A percentile compares a stretch with the other conserved stretches of the same genome.
Conservation (phyloP, 768 basidiomycete genomes). For the Auriscalpium microsporum region DNA sequence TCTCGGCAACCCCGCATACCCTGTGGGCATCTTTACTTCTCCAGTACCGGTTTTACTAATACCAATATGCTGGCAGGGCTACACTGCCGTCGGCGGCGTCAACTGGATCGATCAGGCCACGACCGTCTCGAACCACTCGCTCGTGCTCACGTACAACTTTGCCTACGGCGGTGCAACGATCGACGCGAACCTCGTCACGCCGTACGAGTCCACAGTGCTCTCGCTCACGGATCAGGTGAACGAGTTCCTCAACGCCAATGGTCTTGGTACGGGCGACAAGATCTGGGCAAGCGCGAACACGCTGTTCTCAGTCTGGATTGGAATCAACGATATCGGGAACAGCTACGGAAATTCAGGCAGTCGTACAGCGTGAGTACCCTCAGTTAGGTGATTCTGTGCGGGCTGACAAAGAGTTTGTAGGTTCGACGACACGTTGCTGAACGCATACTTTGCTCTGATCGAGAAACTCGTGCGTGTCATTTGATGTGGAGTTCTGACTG, state of each 20-base stretch:
- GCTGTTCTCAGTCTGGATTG: constrained; percentile 63
- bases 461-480: constrained; percentile 35
- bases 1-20: constrained; percentile 46
- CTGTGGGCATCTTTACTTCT: constrained; percentile 16
- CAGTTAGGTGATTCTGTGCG: background rate
- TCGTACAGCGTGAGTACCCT: constrained; percentile 34
- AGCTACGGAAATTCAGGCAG: constrained; percentile 40
- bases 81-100: constrained; percentile 43
- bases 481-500: background rate
- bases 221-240: constrained; percentile 56
- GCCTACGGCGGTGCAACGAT: constrained; percentile 65
- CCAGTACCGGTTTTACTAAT: background rate
- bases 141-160: constrained; percentile 53
- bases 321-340: constrained; percentile 62
- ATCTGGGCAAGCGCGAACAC: constrained; percentile 51
- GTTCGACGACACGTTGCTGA: constrained; percentile 40
- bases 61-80: constrained; percentile 23
- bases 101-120: constrained; percentile 57
- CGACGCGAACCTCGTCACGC: constrained; percentile 45
- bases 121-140: constrained; percentile 42
- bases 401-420: constrained; percentile 16
- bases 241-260: constrained; percentile 41
- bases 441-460: constrained; percentile 42
- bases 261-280: constrained; percentile 38
- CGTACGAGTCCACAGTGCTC: constrained; percentile 42